phyloP scores from a whole-genome alignment of 2,329 filamentous ascomycete species.

The Penicillium sp. region DNA sequence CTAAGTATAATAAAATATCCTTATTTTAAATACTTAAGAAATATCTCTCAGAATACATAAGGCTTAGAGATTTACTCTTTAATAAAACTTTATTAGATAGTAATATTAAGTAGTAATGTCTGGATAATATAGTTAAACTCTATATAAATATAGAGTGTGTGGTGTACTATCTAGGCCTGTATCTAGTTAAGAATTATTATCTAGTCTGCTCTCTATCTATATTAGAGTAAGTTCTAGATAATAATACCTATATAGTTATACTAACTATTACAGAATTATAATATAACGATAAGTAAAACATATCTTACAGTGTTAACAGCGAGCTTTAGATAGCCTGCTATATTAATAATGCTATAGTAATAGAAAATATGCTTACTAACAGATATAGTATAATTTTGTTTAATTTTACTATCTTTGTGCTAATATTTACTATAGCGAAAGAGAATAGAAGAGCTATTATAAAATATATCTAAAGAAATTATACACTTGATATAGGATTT shows the following conservation, averaged over 20 bases:
- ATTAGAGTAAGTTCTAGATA: conserved; percentile 1
- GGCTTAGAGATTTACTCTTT: conserved; percentile 19
- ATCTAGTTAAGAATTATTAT: neutral
- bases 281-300: conserved; percentile 14
- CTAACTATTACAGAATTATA: conserved; percentile 7
- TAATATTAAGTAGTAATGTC: conserved; percentile 17
- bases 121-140: conserved; percentile 22
- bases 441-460: neutral
- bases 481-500: neutral
- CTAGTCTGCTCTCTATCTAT: conserved; percentile 7
- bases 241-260: neutral
- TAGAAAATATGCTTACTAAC: conserved; percentile 12
- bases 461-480: neutral
- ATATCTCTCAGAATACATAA: conserved; percentile 20
- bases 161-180: conserved; percentile 20
- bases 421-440: neutral
- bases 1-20: conserved; percentile 18
- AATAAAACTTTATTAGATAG: conserved; percentile 24
- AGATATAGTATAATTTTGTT: conserved; percentile 8
- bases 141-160: conserved; percentile 12
- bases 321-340: conserved; percentile 4
- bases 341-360: conserved; percentile 20
- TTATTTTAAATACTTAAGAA: conserved; percentile 27
- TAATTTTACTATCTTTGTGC: conserved; percentile 20
- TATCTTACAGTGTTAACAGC: conserved; percentile 16